phyloP scores from a whole-genome alignment of 257 asterid genomes.

The Salvia miltiorrhiza region DNA sequence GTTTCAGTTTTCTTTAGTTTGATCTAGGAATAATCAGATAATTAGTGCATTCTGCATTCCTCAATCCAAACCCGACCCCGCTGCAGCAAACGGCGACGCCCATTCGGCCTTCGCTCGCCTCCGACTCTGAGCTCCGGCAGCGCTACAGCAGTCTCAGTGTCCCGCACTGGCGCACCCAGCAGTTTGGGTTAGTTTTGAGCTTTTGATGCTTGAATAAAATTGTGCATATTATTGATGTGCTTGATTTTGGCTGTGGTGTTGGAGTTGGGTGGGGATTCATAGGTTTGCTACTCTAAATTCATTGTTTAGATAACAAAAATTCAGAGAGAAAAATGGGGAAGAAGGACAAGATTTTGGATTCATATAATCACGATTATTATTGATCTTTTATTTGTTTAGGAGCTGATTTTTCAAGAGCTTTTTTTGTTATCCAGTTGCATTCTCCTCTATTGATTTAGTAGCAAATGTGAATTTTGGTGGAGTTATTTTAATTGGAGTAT shows the following conservation, averaged over 20 bases:
- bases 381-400: neutral
- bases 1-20: too few relatives aligned
- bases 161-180: too few relatives aligned
- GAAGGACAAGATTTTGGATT: neutral
- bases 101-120: too few relatives aligned
- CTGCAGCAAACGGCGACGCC: too few relatives aligned
- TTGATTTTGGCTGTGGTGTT: constrained; percentile 87
- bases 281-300: constrained; percentile 40
- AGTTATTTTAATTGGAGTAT: neutral
- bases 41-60: too few relatives aligned
- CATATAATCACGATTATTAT: neutral
- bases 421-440: neutral
- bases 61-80: too few relatives aligned
- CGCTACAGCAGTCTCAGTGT: too few relatives aligned
- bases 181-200: too few relatives aligned
- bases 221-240: too few relatives aligned
- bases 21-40: too few relatives aligned
- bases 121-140: too few relatives aligned
- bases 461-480: neutral
- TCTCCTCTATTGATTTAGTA: neutral
- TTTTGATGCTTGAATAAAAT: too few relatives aligned
- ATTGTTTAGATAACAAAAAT: neutral
- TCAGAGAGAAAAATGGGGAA: neutral
- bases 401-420: neutral
- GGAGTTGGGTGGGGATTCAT: constrained; percentile 96